Evolutionary conservation across 805 yeast species (phyloP).

Genomic region (Yarrowia alimentaria): DNA sequence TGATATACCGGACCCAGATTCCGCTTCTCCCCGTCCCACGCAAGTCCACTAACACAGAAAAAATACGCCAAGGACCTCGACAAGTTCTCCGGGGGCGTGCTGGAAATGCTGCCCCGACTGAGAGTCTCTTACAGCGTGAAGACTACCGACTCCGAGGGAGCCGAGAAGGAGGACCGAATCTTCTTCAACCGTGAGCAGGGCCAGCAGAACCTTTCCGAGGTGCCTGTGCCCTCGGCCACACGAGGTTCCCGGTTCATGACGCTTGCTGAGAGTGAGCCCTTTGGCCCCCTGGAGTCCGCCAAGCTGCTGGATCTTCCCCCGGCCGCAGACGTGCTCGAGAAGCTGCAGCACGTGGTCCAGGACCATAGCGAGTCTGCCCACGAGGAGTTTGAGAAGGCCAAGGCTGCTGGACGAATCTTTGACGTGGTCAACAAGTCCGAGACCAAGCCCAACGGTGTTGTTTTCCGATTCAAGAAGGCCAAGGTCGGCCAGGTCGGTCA

Average conservation of each 20-base stretch:
- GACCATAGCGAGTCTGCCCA: constrained; percentile 43
- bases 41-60: constrained; percentile 8
- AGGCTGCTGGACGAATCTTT: constrained; percentile 37
- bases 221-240: constrained; percentile 84
- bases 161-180: constrained; percentile 33
- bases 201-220: constrained; percentile 70
- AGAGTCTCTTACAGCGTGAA: too few species aligned
- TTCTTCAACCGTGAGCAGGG: constrained; percentile 49
- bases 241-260: constrained; percentile 78
- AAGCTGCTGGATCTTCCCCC: constrained; percentile 77
- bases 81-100: constrained; percentile 60
- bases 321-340: constrained; percentile 74
- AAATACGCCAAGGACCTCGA: constrained; percentile 27
- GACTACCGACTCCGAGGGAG: too few species aligned
- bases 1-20: background rate
- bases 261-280: constrained; percentile 91
- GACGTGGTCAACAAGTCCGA: constrained; percentile 7
- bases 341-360: constrained; percentile 46
- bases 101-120: constrained; percentile 73
- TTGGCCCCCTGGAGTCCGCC: constrained; percentile 96
- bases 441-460: constrained; percentile 48
- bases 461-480: constrained; percentile 72
- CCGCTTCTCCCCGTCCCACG: background rate
- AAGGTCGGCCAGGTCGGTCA: constrained; percentile 82
- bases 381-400: constrained; percentile 31